Evolutionary conservation across 352 stramenopile species (phyloP).

Genomic region (Thalassiosira ordinaria): DNA sequence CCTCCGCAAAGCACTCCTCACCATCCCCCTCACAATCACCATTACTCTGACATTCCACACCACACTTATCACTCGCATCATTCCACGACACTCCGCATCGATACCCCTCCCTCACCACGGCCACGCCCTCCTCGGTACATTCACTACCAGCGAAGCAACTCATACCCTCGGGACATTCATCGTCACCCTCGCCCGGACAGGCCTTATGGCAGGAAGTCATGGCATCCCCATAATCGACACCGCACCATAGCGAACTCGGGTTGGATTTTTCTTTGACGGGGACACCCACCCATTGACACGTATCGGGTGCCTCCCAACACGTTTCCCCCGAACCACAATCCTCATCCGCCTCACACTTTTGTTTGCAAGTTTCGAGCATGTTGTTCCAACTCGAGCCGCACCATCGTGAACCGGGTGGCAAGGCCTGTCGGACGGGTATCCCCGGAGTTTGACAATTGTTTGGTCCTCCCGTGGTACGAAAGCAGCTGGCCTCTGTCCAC

Average conservation of each 20-base stretch:
- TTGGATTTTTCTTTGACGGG: conserved; percentile 33
- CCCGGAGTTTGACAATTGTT: conserved; percentile 44
- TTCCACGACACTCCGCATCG: conserved; percentile 38
- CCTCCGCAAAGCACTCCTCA: conserved; percentile 43
- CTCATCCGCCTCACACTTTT: conserved; percentile 40
- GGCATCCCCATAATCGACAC: conserved; percentile 34
- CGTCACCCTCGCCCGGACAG: conserved; percentile 37
- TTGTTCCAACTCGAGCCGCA: conserved; percentile 47
- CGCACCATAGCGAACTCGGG: conserved; percentile 39
- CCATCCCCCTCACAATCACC: conserved; percentile 34
- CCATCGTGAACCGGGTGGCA: conserved; percentile 22
- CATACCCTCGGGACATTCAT: conserved; percentile 47
- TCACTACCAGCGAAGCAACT: conserved; percentile 47
- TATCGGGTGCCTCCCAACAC: conserved; percentile 47
- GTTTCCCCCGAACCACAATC: conserved; percentile 31
- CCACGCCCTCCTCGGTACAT: conserved; percentile 36
- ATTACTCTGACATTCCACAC: conserved; percentile 43
- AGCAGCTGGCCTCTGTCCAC: conserved; percentile 37
- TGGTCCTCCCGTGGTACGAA: conserved; percentile 28
- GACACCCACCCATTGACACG: conserved; percentile 46
- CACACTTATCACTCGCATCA: conserved; percentile 31
- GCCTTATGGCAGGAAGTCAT: conserved; percentile 32
- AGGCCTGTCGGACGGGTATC: conserved; percentile 11
- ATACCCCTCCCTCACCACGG: conserved; percentile 39
- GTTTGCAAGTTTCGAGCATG: conserved; percentile 50